Evolutionary conservation across 148 eudicot species (phyloP), one percentile per base, ranked within the genome.

Genomic region (Rhododendron griersonianum): DNA sequence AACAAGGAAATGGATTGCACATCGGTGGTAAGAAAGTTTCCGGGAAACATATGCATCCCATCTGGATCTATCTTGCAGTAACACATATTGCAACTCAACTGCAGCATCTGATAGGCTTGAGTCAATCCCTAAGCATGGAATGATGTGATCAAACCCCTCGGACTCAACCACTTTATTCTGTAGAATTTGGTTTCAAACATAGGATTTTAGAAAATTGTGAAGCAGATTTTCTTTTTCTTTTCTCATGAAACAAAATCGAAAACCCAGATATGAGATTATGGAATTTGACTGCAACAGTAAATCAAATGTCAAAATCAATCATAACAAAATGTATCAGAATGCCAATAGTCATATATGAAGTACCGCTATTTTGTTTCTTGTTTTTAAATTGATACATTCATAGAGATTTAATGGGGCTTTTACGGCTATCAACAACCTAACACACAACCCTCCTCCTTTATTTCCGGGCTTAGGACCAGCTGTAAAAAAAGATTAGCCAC

Each of bases 141-240:
- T 80, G 35, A 90, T 78, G 71, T 84, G 61, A 30, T 84, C 84
- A 75, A 90, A 83, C 44, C 89, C 88, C 81, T 71, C 65, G 53
- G 85, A 85, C 81, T 87, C 90, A 5, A 87, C 79, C 79, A 90
- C 85, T 41, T 85, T 23, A 14, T 88, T 88, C 91, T 90, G 53
- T 44, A 78, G 79, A 84, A 14, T 78, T 82, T 19, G 44, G 57
- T 33, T 50, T 1, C 25, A 57, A 8, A 85, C 4, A 47, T 28
- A 57, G 37, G 50, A 25, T 55, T 84, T 82, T 47, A 78, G 67
- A 81, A 71, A 47, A 19, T 41, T 85, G 57, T n/a, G n/a, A 78
- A 57, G 44, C 15, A 50, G 15, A 73, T 7, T 75, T 53, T 50
- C n/a, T 2, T 51, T 75, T 51, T 11, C 16, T 39, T 83, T 41